Percentiles rank a stretch among this genome's conserved stretches.
These are phyloP conservation scores for Saccharomycopsis crataegensis DNA, from an alignment of 1,139 yeast genomes.

Conservation along the genomic window DNA sequence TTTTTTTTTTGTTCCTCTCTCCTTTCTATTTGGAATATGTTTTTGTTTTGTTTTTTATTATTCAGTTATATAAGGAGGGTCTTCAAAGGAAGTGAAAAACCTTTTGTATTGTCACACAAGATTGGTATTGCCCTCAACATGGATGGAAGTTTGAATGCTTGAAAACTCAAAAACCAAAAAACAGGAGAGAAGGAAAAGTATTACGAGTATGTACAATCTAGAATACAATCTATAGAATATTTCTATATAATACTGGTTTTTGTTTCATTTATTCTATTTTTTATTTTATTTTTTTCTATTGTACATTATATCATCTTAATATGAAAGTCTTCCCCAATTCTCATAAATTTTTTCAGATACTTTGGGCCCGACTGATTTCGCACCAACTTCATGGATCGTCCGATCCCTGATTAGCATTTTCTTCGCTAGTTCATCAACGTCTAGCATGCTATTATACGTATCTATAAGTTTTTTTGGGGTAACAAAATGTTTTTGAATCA, in stretches of 20 bases:
- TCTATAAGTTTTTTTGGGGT: constrained; percentile 54
- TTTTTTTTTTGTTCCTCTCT: no score
- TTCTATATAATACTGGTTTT: background rate
- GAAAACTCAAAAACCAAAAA: no score
- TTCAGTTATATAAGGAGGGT: no score
- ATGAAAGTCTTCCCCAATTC: constrained; percentile 15
- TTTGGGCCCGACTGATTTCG: constrained; percentile 15
- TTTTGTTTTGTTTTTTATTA: no score
- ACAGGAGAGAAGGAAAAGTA: no score
- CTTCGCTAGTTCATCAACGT: constrained; percentile 10
- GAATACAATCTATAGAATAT: no score
- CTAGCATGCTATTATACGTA: constrained; percentile 8
- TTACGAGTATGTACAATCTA: no score
- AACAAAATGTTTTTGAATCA: constrained; percentile 57
- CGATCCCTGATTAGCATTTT: constrained; percentile 3
- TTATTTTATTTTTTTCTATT: background rate
- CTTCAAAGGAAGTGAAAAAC: no score
- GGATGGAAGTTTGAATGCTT: no score
- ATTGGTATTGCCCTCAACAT: no score
- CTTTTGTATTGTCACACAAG: no score
- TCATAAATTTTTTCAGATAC: constrained; percentile 14
- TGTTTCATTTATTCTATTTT: background rate
- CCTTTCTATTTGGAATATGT: no score
- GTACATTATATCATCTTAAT: background rate
- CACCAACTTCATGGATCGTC: constrained; percentile 14